Percentiles rank a stretch among this genome's conserved stretches.
phyloP scores from a whole-genome alignment of 1,284 basidiomycete genomes.

The Leccinum pachyderme region DNA sequence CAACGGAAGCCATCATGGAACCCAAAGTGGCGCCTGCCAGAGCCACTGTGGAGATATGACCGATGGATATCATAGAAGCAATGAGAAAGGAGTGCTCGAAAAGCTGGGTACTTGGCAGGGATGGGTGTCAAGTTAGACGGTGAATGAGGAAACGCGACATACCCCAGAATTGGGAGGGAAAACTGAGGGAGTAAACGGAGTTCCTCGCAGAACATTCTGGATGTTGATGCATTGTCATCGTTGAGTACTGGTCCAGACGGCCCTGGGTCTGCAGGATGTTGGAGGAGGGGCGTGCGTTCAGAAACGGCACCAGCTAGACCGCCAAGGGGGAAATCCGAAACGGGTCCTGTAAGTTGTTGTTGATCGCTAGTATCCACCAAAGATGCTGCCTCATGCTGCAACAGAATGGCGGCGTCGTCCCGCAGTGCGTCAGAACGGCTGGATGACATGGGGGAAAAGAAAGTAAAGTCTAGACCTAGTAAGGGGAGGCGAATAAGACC shows the following conservation, averaged over 20 bases:
- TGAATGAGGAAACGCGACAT: constrained; percentile 29
- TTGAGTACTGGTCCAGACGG: constrained; percentile 13
- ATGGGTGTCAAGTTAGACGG: neutral
- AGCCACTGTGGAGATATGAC: constrained; percentile 79
- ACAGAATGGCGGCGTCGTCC: constrained; percentile 46
- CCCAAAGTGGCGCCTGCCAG: constrained; percentile 83
- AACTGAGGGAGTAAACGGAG: constrained; percentile 59
- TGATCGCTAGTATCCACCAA: constrained; percentile 7
- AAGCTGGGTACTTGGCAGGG: constrained; percentile 58
- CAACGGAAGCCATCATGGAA: constrained; percentile 82
- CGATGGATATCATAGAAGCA: constrained; percentile 77
- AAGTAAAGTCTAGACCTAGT: neutral
- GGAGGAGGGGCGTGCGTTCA: constrained; percentile 39
- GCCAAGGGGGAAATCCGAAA: constrained; percentile 11
- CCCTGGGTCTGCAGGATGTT: constrained; percentile 10
- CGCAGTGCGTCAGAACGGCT: constrained; percentile 29
- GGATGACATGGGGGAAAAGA: constrained; percentile 16
- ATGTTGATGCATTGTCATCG: constrained; percentile 22
- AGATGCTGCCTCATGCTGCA: constrained; percentile 37
- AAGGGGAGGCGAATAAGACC: too few species aligned
- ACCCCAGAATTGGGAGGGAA: constrained; percentile 68
- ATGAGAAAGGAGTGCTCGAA: constrained; percentile 75
- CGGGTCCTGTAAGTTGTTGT: constrained; percentile 1
- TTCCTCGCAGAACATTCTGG: constrained; percentile 58
- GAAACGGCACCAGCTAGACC: constrained; percentile 5